Base-by-base conservation (phyloP, 73 alveolate species). In the Paramecium sexaurelia region DNA sequence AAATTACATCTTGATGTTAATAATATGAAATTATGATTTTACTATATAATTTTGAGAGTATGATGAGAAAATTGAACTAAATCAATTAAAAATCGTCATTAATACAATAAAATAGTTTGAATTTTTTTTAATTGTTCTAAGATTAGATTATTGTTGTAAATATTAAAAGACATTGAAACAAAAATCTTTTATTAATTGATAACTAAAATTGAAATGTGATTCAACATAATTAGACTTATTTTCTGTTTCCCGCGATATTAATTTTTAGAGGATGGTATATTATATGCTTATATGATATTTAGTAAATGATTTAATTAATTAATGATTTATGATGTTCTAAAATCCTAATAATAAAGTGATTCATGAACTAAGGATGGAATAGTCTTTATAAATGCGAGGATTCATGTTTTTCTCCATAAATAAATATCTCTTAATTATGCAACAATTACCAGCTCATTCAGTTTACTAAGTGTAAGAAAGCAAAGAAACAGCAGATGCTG, bases 401-500 rank as follows among this genome's bases (percentile, higher is more conserved):
- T 51, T 51, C 67, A 22, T 51, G 32, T 51, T 51, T 51, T 51
- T 51, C 57, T 51, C 67, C 67, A 51, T 51, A 51, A 51, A 51
- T 51, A 51, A 51, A 51, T 51, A 51, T 51, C 67, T 51, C 67
- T 51, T n/a, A 51, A 61, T 61, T 61, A 61, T 61, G 83, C 41
- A 78, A 78, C 32, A 78, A 45, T 40, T 78, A 43, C 90, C 69
- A 37, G 43, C 17, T 8, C 90, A 78, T 78, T 11, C 47, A 22
- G 33, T 27, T 32, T 73, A 43, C 32, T 13, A 26, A 20, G 90
- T 40, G 6, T 24, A 41, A 24, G 47, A 20, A 39, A 41, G 47
- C 13, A 78, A 24, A 24, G 75, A 39, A 29, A 37, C 69, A 36
- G 90, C 90, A 39, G 90, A 78, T 78, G 90, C 90, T 43, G 90